phyloP scores from a whole-genome alignment of 1,284 basidiomycete species.

The Ustilago esculenta region DNA sequence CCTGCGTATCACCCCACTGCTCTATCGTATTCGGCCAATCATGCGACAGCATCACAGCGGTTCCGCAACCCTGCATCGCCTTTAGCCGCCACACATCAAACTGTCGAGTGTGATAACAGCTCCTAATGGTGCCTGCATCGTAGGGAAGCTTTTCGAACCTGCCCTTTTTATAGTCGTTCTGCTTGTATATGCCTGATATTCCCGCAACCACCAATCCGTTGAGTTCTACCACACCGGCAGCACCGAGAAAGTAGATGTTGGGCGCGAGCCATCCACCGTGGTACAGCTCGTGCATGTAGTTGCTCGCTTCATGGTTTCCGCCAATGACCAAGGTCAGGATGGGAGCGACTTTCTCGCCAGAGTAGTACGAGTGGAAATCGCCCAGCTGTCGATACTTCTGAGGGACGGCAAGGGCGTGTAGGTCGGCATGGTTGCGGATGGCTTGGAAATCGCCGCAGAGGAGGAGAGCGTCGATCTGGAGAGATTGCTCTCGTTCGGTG shows the following conservation, averaged over 20 bases:
- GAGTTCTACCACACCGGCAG: conserved; percentile 87
- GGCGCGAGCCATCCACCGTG: conserved; percentile 77
- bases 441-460: conserved; percentile 93
- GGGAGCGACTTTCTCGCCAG: conserved; percentile 81
- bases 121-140: conserved; percentile 77
- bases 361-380: conserved; percentile 80
- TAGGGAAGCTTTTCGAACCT: conserved; percentile 75
- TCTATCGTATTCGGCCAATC: conserved; percentile 95
- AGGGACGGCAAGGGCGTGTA: conserved; percentile 89
- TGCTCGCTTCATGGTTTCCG: conserved; percentile 97
- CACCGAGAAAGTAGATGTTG: conserved; percentile 95
- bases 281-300: conserved; percentile 94
- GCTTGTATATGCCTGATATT: conserved; percentile 91
- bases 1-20: conserved; percentile 77
- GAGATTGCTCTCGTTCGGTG: conserved; percentile 74
- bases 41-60: conserved; percentile 90
- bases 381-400: conserved; percentile 86
- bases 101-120: conserved; percentile 89
- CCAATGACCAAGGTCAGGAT: conserved; percentile 93
- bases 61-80: conserved; percentile 74
- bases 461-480: conserved; percentile 83
- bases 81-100: conserved; percentile 84
- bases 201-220: conserved; percentile 84
- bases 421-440: conserved; percentile 83
- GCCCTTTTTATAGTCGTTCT: conserved; percentile 75